A percentile compares a stretch with the other conserved stretches of the same genome.
phyloP scores from a whole-genome alignment of 352 stramenopile species.

The Plasmopara muralis region DNA sequence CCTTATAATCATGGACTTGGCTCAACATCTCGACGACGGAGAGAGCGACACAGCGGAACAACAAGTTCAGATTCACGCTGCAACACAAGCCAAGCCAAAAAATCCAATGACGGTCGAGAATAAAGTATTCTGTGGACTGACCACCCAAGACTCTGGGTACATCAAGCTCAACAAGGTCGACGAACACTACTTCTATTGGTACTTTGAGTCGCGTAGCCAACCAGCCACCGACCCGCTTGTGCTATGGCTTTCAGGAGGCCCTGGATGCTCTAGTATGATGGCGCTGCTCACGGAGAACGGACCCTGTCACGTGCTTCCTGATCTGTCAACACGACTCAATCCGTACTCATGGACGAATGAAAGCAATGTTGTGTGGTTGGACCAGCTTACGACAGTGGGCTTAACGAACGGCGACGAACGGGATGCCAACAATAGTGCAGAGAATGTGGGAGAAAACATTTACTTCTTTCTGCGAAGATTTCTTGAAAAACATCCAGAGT shows the following conservation, averaged over 20 bases:
- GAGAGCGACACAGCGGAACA: slow-evolving; percentile 6
- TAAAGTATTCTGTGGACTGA: slow-evolving; percentile 39
- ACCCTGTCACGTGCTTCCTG: slow-evolving; percentile 44
- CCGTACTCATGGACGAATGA: slow-evolving; percentile 65
- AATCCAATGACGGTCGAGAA: slow-evolving; percentile 10
- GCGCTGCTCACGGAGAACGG: slow-evolving; percentile 63
- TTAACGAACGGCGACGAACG: slow-evolving; percentile 39
- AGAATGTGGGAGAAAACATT: slow-evolving; percentile 58
- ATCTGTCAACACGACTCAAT: slow-evolving; percentile 47
- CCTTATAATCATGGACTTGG: slow-evolving; percentile 16
- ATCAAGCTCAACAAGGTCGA: slow-evolving; percentile 62
- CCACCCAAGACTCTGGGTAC: slow-evolving; percentile 45
- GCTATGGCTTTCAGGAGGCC: slow-evolving; percentile 59
- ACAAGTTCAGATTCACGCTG: slow-evolving; percentile 18
- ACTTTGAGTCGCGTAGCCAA: slow-evolving; percentile 49
- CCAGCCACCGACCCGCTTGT: slow-evolving; percentile 46
- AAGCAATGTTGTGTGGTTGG: slow-evolving; percentile 63
- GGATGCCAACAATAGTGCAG: slow-evolving; percentile 37
- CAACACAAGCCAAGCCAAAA: slow-evolving; percentile 11
- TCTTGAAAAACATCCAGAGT: slow-evolving; percentile 51
- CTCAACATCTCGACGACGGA: slow-evolving; percentile 11
- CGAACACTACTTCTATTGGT: slow-evolving; percentile 75
- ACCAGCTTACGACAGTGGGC: slow-evolving; percentile 55
- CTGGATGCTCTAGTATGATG: slow-evolving; percentile 55
- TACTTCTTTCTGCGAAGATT: slow-evolving; percentile 65